Evolutionary conservation across 2,329 filamentous ascomycete species (phyloP), one percentile per base, ranked within the genome.

Genomic region (Ramularia collo-cygni): DNA sequence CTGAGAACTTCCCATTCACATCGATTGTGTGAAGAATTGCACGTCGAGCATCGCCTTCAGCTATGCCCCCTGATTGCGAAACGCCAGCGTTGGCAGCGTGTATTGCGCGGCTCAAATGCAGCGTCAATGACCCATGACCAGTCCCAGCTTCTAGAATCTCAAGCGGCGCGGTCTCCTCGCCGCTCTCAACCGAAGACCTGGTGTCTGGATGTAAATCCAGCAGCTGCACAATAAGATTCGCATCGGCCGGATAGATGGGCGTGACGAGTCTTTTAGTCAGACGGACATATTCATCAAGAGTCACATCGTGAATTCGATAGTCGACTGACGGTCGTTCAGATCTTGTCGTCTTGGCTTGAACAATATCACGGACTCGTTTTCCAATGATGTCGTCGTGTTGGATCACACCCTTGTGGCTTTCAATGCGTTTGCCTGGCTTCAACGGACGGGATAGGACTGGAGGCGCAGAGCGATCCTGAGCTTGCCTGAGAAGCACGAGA

Each of bases 131-230:
- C 42, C 85, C 86, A 69, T 89, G 84, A n/a, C 85, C 86, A 3
- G 85, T 92, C 12, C 86, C 85, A 33, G 85, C 85, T 63, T 92
- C 86, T 37, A 92, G 79, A 31, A 92, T 84, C 57, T 90, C 83
- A 9, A 89, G 61, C 7, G 67, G 61, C 10, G 36, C 38, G 27
- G 47, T 35, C 8, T 47, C 47, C 5, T 57, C 55, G 7, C 56
- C 55, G 4, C 53, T 49, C 10, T 62, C 52, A 10, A 30, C 40
- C 9, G 64, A 59, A 24, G 21, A 24, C 21, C 21, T 24, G 4
- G 63, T 54, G 52, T 53, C 65, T 19, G 78, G 74, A 58, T 90
- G 80, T 31, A 92, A 70, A 58, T 92, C 85, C 15, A 93, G 72
- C 16, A 89, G 69, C 1, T 78, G 83, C 27, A 87, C 80, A 37